Base-by-base conservation (phyloP, 352 stramenopile species). In the Globisporangium spiculum region DNA sequence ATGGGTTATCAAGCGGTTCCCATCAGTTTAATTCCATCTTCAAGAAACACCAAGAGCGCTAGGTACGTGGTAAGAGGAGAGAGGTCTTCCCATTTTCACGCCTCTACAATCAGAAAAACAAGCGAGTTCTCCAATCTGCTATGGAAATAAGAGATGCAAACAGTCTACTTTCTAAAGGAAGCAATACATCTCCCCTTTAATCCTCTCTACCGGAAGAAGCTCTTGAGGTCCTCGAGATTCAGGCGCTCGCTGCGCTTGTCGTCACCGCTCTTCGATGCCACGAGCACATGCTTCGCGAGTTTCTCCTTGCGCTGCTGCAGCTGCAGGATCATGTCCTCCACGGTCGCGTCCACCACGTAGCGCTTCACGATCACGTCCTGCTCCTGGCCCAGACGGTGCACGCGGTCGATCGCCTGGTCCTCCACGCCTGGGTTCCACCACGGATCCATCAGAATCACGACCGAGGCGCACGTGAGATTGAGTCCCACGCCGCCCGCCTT, bases 391-490 rank as follows among this genome's bases (percentile, higher is more conserved):
- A 98, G 75, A 2, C 93, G 89, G 60, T 97, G 92, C 38, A 97
- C 90, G 50, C 93, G 86, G 78, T 98, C 94, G 55, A 99, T 94
- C 0, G 97, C 97, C 74, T 99, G 97, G 34, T 96, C 83, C 66
- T 99, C 94, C 16, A 98, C 83, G 53, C 88, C 88, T 18, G 89
- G 82, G 74, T 99, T 98, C 95, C 93, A 98, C 93, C 93, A 98
- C 64, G 93, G 90, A 64, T 97, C 93, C 26, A 97, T 75, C 41
- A 98, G 75, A 48, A 98, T 92, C 41, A 97, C 90, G 5, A 96
- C 81, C 1, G 86, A 97, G 27, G 91, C 93, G 34, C 87, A 86
- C 57, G 88, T 97, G 55, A 98, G 78, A 63, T 97, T 98, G n/a
- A 98, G 80, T 1, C 92, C 92, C 26, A 97, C 82, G 41, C 90